Evolutionary conservation across 2,329 filamentous ascomycete species (phyloP).

Genomic region (Uncinocarpus reesii): DNA sequence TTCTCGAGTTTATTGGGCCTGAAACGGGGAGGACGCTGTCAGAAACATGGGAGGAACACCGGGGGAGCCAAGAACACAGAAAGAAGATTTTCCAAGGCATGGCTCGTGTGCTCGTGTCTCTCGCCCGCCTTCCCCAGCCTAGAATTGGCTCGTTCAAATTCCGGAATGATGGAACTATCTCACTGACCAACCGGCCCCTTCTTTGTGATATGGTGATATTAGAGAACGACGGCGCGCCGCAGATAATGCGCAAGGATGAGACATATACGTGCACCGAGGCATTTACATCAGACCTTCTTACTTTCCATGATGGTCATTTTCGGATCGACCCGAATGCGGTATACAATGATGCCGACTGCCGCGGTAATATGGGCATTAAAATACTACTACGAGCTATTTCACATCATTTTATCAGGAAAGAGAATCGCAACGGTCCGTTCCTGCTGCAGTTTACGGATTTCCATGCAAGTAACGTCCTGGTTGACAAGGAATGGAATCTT

Average conservation of each 20-base stretch:
- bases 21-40: conserved; percentile 23
- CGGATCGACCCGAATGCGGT: background rate
- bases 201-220: conserved; percentile 21
- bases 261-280: conserved; percentile 22
- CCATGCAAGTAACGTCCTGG: conserved; percentile 16
- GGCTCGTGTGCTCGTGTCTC: conserved; percentile 17
- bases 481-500: conserved; percentile 28
- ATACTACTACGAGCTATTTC: conserved; percentile 20
- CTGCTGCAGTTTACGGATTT: background rate
- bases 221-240: conserved; percentile 24
- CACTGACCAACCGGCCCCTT: conserved; percentile 23
- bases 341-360: conserved; percentile 24
- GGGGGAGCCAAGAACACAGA: conserved; percentile 8
- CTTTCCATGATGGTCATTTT: conserved; percentile 23
- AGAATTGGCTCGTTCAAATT: conserved; percentile 29
- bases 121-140: conserved; percentile 20
- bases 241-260: conserved; percentile 19
- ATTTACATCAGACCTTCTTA: conserved; percentile 23
- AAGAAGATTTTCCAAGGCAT: conserved; percentile 19
- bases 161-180: conserved; percentile 22
- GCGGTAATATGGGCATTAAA: conserved; percentile 13
- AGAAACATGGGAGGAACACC: conserved; percentile 22
- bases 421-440: background rate
- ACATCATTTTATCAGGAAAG: conserved; percentile 21
- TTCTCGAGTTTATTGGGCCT: conserved; percentile 23